Evolutionary conservation across 2,329 filamentous ascomycete species (phyloP), one percentile per base, ranked within the genome.

Genomic region (Diaporthe sp.): DNA sequence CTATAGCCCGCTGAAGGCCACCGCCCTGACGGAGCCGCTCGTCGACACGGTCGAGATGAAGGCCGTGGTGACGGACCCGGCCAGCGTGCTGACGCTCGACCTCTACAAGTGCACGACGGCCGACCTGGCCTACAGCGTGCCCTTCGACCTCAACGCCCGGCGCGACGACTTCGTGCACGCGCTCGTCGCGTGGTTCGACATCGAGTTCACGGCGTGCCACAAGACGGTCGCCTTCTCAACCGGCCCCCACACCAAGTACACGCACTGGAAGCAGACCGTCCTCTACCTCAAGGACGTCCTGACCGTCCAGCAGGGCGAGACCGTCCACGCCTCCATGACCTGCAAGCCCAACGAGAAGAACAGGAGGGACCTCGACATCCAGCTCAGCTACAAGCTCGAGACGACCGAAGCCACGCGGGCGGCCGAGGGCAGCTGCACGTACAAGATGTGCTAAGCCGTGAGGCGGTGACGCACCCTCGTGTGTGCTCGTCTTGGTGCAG

Each of bases 231-330:
- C 93, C 82, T 99, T 99, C 90, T 98, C 95, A 72, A 99, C 97
- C 25, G 97, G 97, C 31, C 97, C 97, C 39, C 97, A 98, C 87
- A 97, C 96, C 81, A 98, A 98, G 88, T 98, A 98, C 88, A 99
- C 97, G 25, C 97, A 99, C 90, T 99, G 97, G 97, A 99, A 99
- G 89, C 97, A 99, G 89, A 99, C 97, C 17, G 97, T 99, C 77
- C 98, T 99, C 88, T 99, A 99, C 87, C 89, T 99, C 78, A 92
- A 94, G 82, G 96, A 99, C 80, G 94, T 98, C 46, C 88, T 99
- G 78, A 98, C 96, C 25, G 95, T 98, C 51, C 93, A 98, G 85
- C 90, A 95, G 82, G 95, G 94, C 74, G 97, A 99, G 88, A 89
- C 91, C 81, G 89, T 99, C 76, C 86, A 88, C 76, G 94, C 95